These are phyloP conservation scores for Jatropha podagrica DNA, from an alignment of 441 rosid genomes.

Conservation along the genomic window DNA sequence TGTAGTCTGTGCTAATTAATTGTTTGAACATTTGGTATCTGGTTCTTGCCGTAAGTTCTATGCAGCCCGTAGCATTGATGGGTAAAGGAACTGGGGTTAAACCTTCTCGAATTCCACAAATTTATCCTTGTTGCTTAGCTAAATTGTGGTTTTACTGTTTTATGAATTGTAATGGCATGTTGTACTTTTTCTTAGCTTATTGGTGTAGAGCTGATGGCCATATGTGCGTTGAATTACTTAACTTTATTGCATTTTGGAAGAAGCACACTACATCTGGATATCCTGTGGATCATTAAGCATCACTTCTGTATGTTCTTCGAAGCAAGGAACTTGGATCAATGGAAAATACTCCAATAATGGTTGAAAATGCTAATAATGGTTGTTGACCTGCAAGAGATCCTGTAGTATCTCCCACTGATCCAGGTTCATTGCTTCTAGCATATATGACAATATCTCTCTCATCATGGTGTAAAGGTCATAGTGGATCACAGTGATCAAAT, in stretches of 20 bases:
- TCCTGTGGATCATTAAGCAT: background rate
- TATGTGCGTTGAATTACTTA: background rate
- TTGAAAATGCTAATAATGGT: too few relatives aligned
- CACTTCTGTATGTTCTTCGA: too few relatives aligned
- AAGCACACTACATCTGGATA: background rate
- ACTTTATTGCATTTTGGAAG: background rate
- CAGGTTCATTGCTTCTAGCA: too few relatives aligned
- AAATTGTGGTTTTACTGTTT: background rate
- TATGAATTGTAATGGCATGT: background rate
- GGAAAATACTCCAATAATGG: too few relatives aligned
- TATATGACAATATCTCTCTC: background rate
- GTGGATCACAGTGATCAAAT: background rate
- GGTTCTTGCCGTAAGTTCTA: background rate
- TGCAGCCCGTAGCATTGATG: background rate
- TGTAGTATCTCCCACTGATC: too few relatives aligned
- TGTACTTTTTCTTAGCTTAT: background rate
- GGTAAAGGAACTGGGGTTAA: background rate
- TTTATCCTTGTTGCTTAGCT: background rate
- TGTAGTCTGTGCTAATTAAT: background rate
- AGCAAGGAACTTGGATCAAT: too few relatives aligned
- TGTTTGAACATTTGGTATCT: background rate
- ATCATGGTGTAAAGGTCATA: background rate
- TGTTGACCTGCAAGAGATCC: too few relatives aligned
- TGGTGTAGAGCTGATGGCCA: background rate
- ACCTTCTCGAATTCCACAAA: background rate